Evolutionary conservation across 768 basidiomycete species (phyloP).

Genomic region (Macrolepiota albuminosa): DNA sequence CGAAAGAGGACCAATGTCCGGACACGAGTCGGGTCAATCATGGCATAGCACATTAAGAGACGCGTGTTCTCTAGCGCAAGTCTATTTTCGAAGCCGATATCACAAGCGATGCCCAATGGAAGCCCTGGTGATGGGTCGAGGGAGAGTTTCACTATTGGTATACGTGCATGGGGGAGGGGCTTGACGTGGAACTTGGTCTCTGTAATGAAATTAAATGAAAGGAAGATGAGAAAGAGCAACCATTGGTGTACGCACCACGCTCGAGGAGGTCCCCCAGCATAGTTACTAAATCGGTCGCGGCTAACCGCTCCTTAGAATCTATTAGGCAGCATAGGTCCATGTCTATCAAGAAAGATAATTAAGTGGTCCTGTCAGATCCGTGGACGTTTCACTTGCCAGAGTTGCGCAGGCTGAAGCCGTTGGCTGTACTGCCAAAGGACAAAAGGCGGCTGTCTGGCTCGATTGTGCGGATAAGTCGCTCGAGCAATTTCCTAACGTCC

Average conservation of each 20-base stretch:
- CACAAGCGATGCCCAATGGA: slow-evolving; percentile 89
- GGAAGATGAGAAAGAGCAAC: neutral
- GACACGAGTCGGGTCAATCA: slow-evolving; percentile 91
- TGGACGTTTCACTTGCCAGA: slow-evolving; percentile 53
- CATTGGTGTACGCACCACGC: slow-evolving; percentile 57
- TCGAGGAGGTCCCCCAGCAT: slow-evolving; percentile 92
- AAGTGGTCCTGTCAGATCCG: neutral
- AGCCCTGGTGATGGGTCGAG: slow-evolving; percentile 81
- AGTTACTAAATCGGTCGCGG: slow-evolving; percentile 87
- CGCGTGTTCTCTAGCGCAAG: slow-evolving; percentile 96
- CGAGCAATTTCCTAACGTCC: slow-evolving; percentile 90
- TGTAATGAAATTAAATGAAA: slow-evolving; percentile 22
- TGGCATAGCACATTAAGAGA: slow-evolving; percentile 93
- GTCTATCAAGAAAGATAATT: slow-evolving; percentile 45
- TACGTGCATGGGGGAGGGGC: slow-evolving; percentile 91
- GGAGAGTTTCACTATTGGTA: slow-evolving; percentile 97
- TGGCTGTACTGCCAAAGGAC: slow-evolving; percentile 95
- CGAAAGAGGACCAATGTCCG: slow-evolving; percentile 93
- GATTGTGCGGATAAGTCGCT: slow-evolving; percentile 92
- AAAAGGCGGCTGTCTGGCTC: slow-evolving; percentile 87
- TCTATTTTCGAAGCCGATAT: slow-evolving; percentile 98
- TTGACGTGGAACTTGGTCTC: slow-evolving; percentile 97
- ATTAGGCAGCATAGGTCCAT: slow-evolving; percentile 99
- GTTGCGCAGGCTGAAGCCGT: slow-evolving; percentile 94
- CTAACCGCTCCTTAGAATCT: slow-evolving; percentile 74